These are phyloP conservation scores for Coffea canephora DNA, from an alignment of 257 asterid species.

Conservation along the genomic window DNA sequence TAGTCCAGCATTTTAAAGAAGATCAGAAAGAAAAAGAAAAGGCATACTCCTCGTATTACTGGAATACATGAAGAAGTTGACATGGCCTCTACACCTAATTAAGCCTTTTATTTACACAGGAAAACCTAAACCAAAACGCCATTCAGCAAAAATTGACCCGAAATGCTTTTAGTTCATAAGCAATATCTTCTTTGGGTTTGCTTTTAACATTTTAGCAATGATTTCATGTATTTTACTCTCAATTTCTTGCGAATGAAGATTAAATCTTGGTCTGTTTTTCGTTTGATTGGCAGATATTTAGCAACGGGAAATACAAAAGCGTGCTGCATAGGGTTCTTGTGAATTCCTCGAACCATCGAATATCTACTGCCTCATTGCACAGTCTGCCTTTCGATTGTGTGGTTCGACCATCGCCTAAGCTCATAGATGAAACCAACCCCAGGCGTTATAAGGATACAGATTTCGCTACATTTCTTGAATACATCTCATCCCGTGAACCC, in stretches of 20 bases:
- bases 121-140: too few species aligned
- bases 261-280: neutral
- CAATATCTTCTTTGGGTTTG: neutral
- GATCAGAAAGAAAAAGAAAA: too few species aligned
- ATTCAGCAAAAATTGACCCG: too few species aligned
- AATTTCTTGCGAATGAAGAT: neutral
- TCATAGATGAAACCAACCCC: slow-evolving; percentile 28
- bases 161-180: neutral
- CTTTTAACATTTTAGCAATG: neutral
- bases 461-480: slow-evolving; percentile 32
- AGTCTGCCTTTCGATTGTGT: slow-evolving; percentile 25
- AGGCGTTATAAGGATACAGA: slow-evolving; percentile 36
- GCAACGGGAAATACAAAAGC: slow-evolving; percentile 45
- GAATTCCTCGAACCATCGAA: slow-evolving; percentile 29
- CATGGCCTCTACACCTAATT: too few species aligned
- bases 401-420: slow-evolving; percentile 28
- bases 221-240: neutral
- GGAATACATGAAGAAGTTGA: too few species aligned
- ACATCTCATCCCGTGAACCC: slow-evolving; percentile 30
- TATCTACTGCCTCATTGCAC: slow-evolving; percentile 40
- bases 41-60: too few species aligned
- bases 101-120: too few species aligned
- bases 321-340: slow-evolving; percentile 41
- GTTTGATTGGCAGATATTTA: slow-evolving; percentile 29
- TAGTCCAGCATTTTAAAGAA: too few species aligned